These are phyloP conservation scores for Zopfochytrium polystomum DNA, from an alignment of 371 early-diverging fungal genomes.

Conservation along the genomic window DNA sequence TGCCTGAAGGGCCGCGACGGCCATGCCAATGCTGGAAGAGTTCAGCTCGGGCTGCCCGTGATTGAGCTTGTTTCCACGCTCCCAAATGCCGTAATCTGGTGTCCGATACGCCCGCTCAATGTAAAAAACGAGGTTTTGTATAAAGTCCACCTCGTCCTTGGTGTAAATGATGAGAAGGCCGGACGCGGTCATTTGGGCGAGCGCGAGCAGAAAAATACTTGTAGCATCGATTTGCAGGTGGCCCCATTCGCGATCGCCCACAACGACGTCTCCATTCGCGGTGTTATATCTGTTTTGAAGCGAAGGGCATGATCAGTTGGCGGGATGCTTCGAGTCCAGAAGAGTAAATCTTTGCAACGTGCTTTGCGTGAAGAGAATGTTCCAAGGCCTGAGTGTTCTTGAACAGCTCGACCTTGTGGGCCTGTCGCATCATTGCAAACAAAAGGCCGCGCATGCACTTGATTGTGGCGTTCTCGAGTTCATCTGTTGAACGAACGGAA, in stretches of 20 bases:
- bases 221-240: constrained; percentile 77
- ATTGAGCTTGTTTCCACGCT: constrained; percentile 86
- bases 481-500: constrained; percentile 50
- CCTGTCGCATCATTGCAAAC: constrained; percentile 85
- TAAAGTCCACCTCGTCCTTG: constrained; percentile 84
- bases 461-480: constrained; percentile 79
- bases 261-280: constrained; percentile 78
- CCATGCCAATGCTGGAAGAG: constrained; percentile 87
- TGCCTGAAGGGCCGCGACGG: constrained; percentile 80
- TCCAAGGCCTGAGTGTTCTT: constrained; percentile 67
- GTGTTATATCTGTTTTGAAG: constrained; percentile 56
- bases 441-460: constrained; percentile 83
- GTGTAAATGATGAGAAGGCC: constrained; percentile 77
- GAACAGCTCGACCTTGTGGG: constrained; percentile 74
- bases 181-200: constrained; percentile 85
- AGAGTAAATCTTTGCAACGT: too few species aligned
- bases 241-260: constrained; percentile 82
- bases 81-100: constrained; percentile 90
- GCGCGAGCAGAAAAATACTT: constrained; percentile 70
- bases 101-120: constrained; percentile 76
- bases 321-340: too few species aligned
- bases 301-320: background rate
- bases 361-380: constrained; percentile 82
- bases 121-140: constrained; percentile 88
- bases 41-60: constrained; percentile 86